Conservation (phyloP, 2,329 filamentous ascomycete species). For the Monosporascus sp. region DNA sequence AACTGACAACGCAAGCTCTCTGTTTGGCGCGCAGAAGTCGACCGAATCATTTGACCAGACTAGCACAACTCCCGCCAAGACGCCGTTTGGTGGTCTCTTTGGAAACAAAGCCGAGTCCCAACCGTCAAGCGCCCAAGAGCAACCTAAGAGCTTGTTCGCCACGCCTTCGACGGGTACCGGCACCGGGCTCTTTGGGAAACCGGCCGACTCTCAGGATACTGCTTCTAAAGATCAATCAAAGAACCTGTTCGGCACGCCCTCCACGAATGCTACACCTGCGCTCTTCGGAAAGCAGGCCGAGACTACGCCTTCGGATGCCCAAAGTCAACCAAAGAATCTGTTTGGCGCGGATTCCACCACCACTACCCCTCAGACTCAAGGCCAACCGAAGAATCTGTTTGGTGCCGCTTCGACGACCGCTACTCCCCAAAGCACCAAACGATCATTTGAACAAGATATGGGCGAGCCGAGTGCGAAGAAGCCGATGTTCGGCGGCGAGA, state of each 20-base stretch:
- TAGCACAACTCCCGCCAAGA: slow-evolving; percentile 5
- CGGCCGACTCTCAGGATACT: background rate
- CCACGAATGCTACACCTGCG: background rate
- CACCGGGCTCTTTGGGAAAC: background rate
- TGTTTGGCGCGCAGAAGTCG: slow-evolving; percentile 10
- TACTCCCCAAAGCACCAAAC: slow-evolving; percentile 7
- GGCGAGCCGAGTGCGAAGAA: slow-evolving; percentile 1
- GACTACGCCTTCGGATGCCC: background rate
- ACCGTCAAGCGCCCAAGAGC: slow-evolving; percentile 6
- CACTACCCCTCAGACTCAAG: slow-evolving; percentile 5
- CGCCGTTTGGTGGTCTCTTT: slow-evolving; percentile 9
- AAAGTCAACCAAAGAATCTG: slow-evolving; percentile 1
- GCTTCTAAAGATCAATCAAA: background rate
- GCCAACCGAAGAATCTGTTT: slow-evolving; percentile 1
- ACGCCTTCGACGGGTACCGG: background rate
- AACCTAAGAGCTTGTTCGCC: slow-evolving; percentile 8
- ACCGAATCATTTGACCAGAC: slow-evolving; percentile 12
- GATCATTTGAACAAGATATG: slow-evolving; percentile 9
- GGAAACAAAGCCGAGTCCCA: slow-evolving; percentile 7
- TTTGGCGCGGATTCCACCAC: slow-evolving; percentile 7
- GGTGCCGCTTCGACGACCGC: slow-evolving; percentile 6
- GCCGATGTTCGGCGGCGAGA: slow-evolving; percentile 12
- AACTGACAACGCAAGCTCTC: slow-evolving; percentile 11
- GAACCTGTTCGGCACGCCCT: background rate
- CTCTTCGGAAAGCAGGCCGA: background rate